phyloP scores from a whole-genome alignment of 306 rosid genomes.

The Vicia villosa region DNA sequence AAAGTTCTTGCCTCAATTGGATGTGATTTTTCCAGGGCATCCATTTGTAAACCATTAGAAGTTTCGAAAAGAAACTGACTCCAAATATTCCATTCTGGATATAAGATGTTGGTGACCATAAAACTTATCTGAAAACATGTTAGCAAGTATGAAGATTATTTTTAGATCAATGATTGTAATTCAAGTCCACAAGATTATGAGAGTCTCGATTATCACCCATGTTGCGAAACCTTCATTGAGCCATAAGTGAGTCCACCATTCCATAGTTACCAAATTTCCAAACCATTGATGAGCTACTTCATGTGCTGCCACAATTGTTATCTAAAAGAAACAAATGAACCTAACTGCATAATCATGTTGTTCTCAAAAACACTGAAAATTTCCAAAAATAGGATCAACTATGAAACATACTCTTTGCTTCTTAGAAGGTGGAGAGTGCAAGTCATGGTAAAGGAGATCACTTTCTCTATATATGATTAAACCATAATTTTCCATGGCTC shows the following conservation, averaged over 20 bases:
- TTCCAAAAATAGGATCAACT: neutral
- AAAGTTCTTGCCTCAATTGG: constrained; percentile 57
- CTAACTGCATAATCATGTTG: neutral
- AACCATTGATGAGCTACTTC: constrained; percentile 82
- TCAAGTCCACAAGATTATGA: constrained; percentile 3
- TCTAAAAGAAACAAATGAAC: constrained; percentile 37
- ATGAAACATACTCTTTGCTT: constrained; percentile 52
- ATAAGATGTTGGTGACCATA: constrained; percentile 59
- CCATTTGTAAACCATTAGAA: constrained; percentile 52
- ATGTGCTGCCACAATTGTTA: constrained; percentile 55
- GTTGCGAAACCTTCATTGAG: constrained; percentile 77
- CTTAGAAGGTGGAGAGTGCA: constrained; percentile 45
- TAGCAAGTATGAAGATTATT: constrained; percentile 19
- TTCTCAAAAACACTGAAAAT: neutral
- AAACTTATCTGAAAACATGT: constrained; percentile 56
- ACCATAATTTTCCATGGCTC: constrained; percentile 80
- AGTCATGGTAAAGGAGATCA: constrained; percentile 51
- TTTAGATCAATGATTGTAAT: neutral
- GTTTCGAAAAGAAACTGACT: constrained; percentile 50
- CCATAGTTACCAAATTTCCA: constrained; percentile 79
- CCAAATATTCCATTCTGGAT: constrained; percentile 75
- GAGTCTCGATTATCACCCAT: constrained; percentile 48
- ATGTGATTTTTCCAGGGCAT: constrained; percentile 62
- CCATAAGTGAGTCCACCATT: constrained; percentile 78
- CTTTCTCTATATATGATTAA: constrained; percentile 59